A percentile compares a stretch with the other conserved stretches of the same genome.
phyloP scores from a whole-genome alignment of 768 basidiomycete species.

The Russula sp. region DNA sequence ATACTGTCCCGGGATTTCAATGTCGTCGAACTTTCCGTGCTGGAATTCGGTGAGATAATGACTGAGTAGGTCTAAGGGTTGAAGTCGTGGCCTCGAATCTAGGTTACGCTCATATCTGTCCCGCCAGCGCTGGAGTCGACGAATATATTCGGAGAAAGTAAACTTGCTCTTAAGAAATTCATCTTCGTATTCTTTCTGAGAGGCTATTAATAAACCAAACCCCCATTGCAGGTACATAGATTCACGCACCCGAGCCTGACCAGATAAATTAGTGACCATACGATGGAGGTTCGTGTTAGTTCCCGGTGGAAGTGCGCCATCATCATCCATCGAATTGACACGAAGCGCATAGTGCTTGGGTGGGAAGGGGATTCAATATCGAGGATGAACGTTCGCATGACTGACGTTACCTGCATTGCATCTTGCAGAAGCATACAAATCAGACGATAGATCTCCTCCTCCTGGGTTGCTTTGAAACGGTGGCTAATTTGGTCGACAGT shows the following conservation, averaged over 20 bases:
- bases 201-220: background rate
- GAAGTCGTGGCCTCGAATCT: slow-evolving; percentile 75
- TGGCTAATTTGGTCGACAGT: slow-evolving; percentile 92
- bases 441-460: slow-evolving; percentile 93
- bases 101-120: slow-evolving; percentile 82
- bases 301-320: slow-evolving; percentile 51
- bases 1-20: slow-evolving; percentile 98
- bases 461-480: slow-evolving; percentile 81
- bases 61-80: slow-evolving; percentile 79
- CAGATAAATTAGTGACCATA: slow-evolving; percentile 54
- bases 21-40: slow-evolving; percentile 94
- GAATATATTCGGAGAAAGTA: slow-evolving; percentile 80
- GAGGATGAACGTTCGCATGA: background rate
- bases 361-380: background rate
- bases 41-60: slow-evolving; percentile 98
- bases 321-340: slow-evolving; percentile 62
- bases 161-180: slow-evolving; percentile 82
- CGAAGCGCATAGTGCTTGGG: slow-evolving; percentile 61
- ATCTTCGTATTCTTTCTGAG: slow-evolving; percentile 81
- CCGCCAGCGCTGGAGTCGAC: slow-evolving; percentile 86
- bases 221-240: background rate
- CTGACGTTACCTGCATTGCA: slow-evolving; percentile 60
- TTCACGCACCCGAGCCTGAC: slow-evolving; percentile 48
- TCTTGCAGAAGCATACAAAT: slow-evolving; percentile 84
- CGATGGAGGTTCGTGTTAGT: slow-evolving; percentile 54